These are phyloP conservation scores for Camptophora hylomeconis DNA, from an alignment of 2,329 filamentous ascomycete species.

Conservation along the genomic window DNA sequence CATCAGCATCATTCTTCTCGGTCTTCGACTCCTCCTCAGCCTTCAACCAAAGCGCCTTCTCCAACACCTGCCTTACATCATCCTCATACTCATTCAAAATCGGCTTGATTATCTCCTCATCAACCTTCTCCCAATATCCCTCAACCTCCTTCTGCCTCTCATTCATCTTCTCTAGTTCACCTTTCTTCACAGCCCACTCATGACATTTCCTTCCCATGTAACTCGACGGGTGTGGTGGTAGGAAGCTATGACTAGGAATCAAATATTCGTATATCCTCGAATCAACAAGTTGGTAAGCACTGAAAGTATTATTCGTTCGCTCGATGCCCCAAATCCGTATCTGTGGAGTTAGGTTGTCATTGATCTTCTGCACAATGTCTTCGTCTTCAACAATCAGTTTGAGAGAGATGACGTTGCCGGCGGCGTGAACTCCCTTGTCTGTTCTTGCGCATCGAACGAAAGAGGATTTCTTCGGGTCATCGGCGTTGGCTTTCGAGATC, in stretches of 20 bases:
- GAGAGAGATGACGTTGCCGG: slow-evolving; percentile 85
- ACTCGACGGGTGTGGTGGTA: slow-evolving; percentile 82
- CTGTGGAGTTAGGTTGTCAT: slow-evolving; percentile 67
- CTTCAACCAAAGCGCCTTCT: slow-evolving; percentile 27
- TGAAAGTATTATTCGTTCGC: slow-evolving; percentile 80
- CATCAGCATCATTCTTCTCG: slow-evolving; percentile 4
- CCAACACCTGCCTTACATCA: slow-evolving; percentile 23
- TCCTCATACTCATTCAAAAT: slow-evolving; percentile 37
- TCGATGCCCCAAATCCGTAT: slow-evolving; percentile 93
- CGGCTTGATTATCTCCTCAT: slow-evolving; percentile 67
- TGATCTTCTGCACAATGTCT: slow-evolving; percentile 82
- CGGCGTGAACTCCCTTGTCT: slow-evolving; percentile 94
- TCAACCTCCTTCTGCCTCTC: slow-evolving; percentile 63
- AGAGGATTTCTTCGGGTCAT: slow-evolving; percentile 92
- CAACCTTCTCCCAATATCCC: slow-evolving; percentile 69
- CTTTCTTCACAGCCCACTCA: slow-evolving; percentile 62
- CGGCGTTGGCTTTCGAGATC: slow-evolving; percentile 91
- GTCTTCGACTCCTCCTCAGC: slow-evolving; percentile 19
- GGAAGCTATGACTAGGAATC: slow-evolving; percentile 80
- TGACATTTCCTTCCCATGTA: slow-evolving; percentile 72
- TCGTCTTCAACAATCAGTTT: slow-evolving; percentile 92
- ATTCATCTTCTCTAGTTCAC: slow-evolving; percentile 55
- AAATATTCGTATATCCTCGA: slow-evolving; percentile 96
- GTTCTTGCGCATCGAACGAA: slow-evolving; percentile 88
- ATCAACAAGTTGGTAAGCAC: slow-evolving; percentile 88